Conservation (phyloP, 2,329 filamentous ascomycete genomes). For the Juglanconis juglandina region DNA sequence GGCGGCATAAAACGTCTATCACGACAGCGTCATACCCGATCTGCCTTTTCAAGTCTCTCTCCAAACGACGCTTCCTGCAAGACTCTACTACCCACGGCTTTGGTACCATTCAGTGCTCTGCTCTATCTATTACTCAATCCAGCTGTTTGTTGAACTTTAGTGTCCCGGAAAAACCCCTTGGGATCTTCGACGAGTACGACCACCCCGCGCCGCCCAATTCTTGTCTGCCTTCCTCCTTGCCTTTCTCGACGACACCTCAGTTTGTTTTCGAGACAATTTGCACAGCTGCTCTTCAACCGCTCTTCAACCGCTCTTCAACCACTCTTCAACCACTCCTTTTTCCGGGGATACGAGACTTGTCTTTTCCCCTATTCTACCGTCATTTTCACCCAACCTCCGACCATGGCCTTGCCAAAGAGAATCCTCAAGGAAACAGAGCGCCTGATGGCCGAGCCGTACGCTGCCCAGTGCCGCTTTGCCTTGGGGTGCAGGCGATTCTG, state of each 20-base stretch:
- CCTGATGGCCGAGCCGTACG: conserved; percentile 93
- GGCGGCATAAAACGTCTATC: neutral
- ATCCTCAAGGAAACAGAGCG: conserved; percentile 99
- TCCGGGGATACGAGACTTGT: neutral
- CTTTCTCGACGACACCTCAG: too few relatives aligned
- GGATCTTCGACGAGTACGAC: too few relatives aligned
- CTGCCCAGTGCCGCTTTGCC: conserved; percentile 8
- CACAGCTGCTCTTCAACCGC: neutral
- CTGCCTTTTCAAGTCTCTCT: neutral
- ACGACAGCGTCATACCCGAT: conserved; percentile 6
- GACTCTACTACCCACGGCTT: neutral
- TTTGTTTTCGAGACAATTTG: too few relatives aligned
- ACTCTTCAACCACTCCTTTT: neutral
- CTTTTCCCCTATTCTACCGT: too few relatives aligned
- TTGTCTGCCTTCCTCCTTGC: too few relatives aligned
- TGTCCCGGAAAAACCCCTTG: too few relatives aligned
- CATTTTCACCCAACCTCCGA: conserved; percentile 2
- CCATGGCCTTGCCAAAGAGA: conserved; percentile 83
- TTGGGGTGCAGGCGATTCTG: conserved; percentile 1
- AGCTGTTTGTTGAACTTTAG: neutral
- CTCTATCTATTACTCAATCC: neutral
- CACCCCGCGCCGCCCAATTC: too few relatives aligned
- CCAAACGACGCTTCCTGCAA: neutral
- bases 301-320: neutral
- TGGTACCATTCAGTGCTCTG: neutral